These are phyloP conservation scores for Euphorbia neoarborescens DNA, from an alignment of 441 rosid species.

Conservation along the genomic window DNA sequence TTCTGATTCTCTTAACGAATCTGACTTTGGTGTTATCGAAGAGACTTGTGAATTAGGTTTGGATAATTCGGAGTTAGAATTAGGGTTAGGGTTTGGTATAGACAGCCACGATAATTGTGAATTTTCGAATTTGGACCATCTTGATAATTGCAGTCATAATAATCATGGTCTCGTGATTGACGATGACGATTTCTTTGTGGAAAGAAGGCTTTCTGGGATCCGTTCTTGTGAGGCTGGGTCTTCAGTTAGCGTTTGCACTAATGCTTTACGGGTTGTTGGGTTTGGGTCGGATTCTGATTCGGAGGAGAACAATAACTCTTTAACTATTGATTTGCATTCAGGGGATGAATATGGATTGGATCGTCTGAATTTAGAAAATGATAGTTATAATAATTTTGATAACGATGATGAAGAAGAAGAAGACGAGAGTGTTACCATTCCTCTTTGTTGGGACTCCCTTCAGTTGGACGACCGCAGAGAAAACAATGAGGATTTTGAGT, in stretches of 20 bases:
- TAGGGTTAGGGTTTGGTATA: conserved; percentile 42
- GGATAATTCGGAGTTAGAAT: conserved; percentile 39
- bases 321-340: conserved; percentile 33
- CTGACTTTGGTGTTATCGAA: conserved; percentile 40
- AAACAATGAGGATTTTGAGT: conserved; percentile 65
- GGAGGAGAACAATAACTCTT: conserved; percentile 21
- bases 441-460: conserved; percentile 64
- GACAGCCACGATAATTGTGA: conserved; percentile 27
- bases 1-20: conserved; percentile 32
- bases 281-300: conserved; percentile 51
- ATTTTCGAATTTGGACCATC: conserved; percentile 19
- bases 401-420: conserved; percentile 41
- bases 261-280: conserved; percentile 28
- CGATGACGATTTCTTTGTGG: conserved; percentile 43
- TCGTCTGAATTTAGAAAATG: conserved; percentile 15
- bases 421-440: conserved; percentile 38
- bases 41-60: conserved; percentile 29
- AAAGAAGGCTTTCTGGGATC: conserved; percentile 33
- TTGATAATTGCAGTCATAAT: conserved; percentile 16
- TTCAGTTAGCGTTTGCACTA: conserved; percentile 16
- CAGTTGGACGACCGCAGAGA: conserved; percentile 54
- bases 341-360: conserved; percentile 41
- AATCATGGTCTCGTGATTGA: conserved; percentile 24
- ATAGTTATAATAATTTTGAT: conserved; percentile 13
- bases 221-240: conserved; percentile 31